Evolutionary conservation across 2,329 filamentous ascomycete genomes (phyloP), one percentile per base, ranked within the genome.

Genomic region (Nigrospora sphaerica): DNA sequence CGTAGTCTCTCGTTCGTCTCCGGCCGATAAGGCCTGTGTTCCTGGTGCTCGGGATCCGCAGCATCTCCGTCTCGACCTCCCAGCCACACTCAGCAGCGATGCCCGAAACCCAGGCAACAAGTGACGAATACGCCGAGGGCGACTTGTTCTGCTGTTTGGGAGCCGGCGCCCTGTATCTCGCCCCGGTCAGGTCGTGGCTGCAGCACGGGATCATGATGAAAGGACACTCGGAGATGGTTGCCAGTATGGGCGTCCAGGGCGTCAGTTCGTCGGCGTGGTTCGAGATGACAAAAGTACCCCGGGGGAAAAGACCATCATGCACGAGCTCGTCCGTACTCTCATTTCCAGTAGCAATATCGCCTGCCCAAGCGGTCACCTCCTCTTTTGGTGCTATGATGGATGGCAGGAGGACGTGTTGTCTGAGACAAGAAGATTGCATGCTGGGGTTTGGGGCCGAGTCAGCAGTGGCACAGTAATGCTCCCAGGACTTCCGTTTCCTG

Each of bases 261-360:
- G 93, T 98, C 13, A 98, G 77, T 67, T 98, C 91, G 62, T 98
- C 93, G 12, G 92, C 92, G 63, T 98, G 93, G 61, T 98, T 98
- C 42, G 90, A 95, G 52, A 98, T 86, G 57, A 98, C 89, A 65
- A 98, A 98, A 0, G 89, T 95, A 28, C 81, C 81, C 14, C 65
- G 62, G 0, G 80, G 74, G 58, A 97, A 95, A 11, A 73, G 59
- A 33, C 92, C 93, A 51, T 73, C 64, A 57, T 81, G 74, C 14
- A 73, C 61, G 23, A 59, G 52, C 17, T 55, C 51, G 33, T 59
- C 46, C 42, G 43, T 49, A 16, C 50, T 43, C 39, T 6, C 7
- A 9, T 28, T 28, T 10, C 23, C 23, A 28, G 23, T 28, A 10
- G 23, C 23, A 28, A 28, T 28, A 9, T 28, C 23, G 7, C 23